Base-by-base conservation (phyloP, 1,284 basidiomycete species). In the Microbotryomycetes sp. region DNA sequence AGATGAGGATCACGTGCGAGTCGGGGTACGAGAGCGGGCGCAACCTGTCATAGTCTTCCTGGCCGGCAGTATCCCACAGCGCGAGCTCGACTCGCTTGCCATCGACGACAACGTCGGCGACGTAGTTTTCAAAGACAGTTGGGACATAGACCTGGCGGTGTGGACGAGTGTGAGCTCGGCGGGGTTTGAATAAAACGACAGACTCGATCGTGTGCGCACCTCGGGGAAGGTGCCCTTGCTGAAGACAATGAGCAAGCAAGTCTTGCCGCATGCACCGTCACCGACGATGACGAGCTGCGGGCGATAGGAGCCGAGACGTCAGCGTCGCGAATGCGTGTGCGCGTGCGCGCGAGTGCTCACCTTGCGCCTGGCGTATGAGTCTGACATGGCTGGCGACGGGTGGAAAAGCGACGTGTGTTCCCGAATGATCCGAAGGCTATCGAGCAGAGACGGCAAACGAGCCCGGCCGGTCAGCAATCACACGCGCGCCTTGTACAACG, bases 191-290 rank as follows among this genome's bases (percentile, higher is more conserved):
- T 41, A 16, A 3, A 35, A 15, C 27, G 28, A 13, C 27, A 29
- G 50, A 21, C 29, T 3, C 2, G 18, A 4, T 2, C 18, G 26
- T 23, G 23, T 6, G 35, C 78, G 62, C 54, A 94, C 92, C 84
- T 96, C 92, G 54, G 96, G 94, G 76, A 98, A 99, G 52, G 92
- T 85, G 74, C 96, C 94, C 79, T 97, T 90, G 13, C 93, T 91
- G 75, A 97, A 98, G 52, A 93, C 90, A 72, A 91, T 91, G 68
- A 91, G 83, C 65, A 92, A 69, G 73, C 82, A 93, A 50, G 91
- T 94, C 81, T 93, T 91, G 70, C 82, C 82, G 68, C 71, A 72
- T 30, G 72, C 71, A 54, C 71, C 72, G 52, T 71, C 72, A 31
- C 58, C 69, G 41, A 72, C 67, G 41, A 72, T 72, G 55, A 72